phyloP scores from a whole-genome alignment of 257 asterid species.

The Nemophila menziesii region DNA sequence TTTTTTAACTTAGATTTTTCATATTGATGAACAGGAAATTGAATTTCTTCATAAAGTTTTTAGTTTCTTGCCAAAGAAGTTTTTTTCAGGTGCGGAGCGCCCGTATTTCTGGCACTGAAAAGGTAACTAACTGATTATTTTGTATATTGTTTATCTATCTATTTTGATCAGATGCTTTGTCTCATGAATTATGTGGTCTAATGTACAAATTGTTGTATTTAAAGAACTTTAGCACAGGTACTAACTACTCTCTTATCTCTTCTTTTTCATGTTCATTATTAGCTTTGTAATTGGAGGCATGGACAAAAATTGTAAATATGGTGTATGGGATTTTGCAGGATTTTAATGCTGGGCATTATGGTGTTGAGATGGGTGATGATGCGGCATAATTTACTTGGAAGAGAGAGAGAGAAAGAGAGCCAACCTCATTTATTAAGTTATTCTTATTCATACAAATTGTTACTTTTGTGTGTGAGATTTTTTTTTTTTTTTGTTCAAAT shows the following conservation, averaged over 20 bases:
- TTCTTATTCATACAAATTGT: background rate
- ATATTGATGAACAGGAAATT: slow-evolving; percentile 47
- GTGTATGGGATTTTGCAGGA: slow-evolving; percentile 30
- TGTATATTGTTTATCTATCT: too few relatives aligned
- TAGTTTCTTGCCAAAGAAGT: slow-evolving; percentile 56
- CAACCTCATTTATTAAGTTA: background rate
- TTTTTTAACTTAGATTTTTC: background rate
- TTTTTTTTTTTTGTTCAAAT: too few relatives aligned
- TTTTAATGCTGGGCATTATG: slow-evolving; percentile 51
- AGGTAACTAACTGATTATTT: slow-evolving; percentile 29
- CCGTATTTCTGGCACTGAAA: slow-evolving; percentile 49
- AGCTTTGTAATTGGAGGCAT: background rate
- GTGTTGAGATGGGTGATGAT: slow-evolving; percentile 35
- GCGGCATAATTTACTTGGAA: background rate
- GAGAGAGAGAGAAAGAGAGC: background rate
- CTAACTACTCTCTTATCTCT: background rate
- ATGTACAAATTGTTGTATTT: too few relatives aligned
- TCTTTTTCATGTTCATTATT: background rate
- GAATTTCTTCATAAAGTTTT: slow-evolving; percentile 83
- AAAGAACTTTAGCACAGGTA: slow-evolving; percentile 67
- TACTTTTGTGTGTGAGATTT: background rate
- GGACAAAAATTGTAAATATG: too few relatives aligned
- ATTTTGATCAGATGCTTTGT: too few relatives aligned
- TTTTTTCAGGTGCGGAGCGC: slow-evolving; percentile 25
- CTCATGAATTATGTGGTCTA: too few relatives aligned